Percentiles rank a stretch among this genome's conserved stretches.
phyloP scores from a whole-genome alignment of 2,329 filamentous ascomycete genomes.

The Stagonosporopsis cucurbitacearum region DNA sequence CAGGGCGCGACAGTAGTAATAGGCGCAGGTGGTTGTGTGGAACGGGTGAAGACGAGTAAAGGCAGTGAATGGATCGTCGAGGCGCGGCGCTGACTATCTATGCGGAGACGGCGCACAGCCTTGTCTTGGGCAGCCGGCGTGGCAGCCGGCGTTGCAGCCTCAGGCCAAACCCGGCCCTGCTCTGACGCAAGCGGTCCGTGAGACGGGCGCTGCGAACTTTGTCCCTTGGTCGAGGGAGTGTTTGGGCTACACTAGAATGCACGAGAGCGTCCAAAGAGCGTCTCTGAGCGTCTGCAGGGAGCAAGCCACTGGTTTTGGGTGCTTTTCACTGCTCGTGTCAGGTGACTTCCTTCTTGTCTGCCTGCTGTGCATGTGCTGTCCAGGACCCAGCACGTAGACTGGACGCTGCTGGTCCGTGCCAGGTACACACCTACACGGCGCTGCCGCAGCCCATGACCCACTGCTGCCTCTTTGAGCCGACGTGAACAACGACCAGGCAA shows the following conservation, averaged over 20 bases:
- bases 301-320: neutral
- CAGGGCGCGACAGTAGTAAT: slow-evolving; percentile 35
- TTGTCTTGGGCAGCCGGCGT: slow-evolving; percentile 22
- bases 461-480: slow-evolving; percentile 14
- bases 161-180: slow-evolving; percentile 10
- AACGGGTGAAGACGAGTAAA: slow-evolving; percentile 20
- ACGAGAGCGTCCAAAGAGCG: neutral
- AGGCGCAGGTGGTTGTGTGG: slow-evolving; percentile 29
- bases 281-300: neutral
- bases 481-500: slow-evolving; percentile 7
- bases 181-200: slow-evolving; percentile 15
- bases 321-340: neutral
- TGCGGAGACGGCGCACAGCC: slow-evolving; percentile 28
- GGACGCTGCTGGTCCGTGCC: slow-evolving; percentile 13
- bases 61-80: slow-evolving; percentile 5
- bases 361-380: neutral
- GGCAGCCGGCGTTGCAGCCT: slow-evolving; percentile 22
- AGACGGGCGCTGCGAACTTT: neutral
- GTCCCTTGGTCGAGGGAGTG: neutral
- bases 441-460: slow-evolving; percentile 10
- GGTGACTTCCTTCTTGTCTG: no score
- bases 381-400: slow-evolving; percentile 10
- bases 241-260: neutral
- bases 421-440: no score
- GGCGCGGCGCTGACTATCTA: slow-evolving; percentile 28